Evolutionary conservation across 768 basidiomycete species (phyloP), one percentile per base, ranked within the genome.

Genomic region (Psilocybe subaeruginosa): DNA sequence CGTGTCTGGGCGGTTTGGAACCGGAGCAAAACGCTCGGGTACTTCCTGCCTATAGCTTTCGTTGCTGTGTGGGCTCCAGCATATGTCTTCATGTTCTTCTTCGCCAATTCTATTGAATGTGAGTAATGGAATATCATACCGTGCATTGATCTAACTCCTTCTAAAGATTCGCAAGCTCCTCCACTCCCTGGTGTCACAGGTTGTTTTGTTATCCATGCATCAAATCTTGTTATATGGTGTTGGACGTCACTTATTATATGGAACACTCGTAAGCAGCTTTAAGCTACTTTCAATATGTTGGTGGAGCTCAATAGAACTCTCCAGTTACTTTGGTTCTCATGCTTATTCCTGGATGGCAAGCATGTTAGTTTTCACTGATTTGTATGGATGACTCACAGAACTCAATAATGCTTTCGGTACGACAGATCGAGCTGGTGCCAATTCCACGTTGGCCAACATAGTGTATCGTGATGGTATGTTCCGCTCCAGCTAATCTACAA

Each of bases 1-100:
- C 55, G 63, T 1, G 63, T 60, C 9, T 64, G 55, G 54, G 63
- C 63, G n/a, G 51, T 64, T 1, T 64, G 63, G 59, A 56, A 46
- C 30, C 54, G 59, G 6, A 53, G 56, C 17, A 60, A 30, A 50
- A 9, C 30, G 7, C 45, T 64, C 8, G 47, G 55, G 7, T 48
- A 39, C 6, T 14, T 48, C 37, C 50, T 64, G 39, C 33, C 51
- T 12, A 47, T 56, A 2, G 35, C 52, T 19, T 60, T 58, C 30
- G 33, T 49, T 1, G n/a, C 46, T 1, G 50, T 58, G 14, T 59
- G 55, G 55, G 39, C 29, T 14, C 56, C 59, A 4, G 48, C 46
- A 7, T 53, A 55, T 27, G 43, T 57, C 48, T 54, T 55, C 11
- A 60, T 60, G 59, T 56, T 54, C 43, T 55, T 37, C 31, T 64